Base-by-base conservation (phyloP, 2,329 filamentous ascomycete genomes). In the Torrubiella hemipterigena region DNA sequence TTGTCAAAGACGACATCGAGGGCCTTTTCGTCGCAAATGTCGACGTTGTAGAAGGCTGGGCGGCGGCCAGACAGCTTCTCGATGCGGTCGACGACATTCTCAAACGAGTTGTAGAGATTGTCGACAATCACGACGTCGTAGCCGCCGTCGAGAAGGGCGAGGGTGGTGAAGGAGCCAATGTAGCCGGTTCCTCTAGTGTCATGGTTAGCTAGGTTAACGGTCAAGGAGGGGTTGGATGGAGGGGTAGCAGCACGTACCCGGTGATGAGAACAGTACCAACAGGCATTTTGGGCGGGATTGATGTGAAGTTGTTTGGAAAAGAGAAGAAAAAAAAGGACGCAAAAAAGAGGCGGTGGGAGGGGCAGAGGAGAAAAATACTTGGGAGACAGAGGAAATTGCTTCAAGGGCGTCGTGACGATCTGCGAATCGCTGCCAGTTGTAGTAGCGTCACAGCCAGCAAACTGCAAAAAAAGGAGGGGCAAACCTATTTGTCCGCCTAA, bases 151-250 rank as follows among this genome's bases (percentile, higher is more conserved):
- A 98, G 83, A 17, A 98, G 82, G 32, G 86, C 80, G 31, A 98
- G 77, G 34, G 83, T 69, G 39, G 91, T 98, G 69, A 96, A 96
- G 30, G 89, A 96, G 56, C 91, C 91, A 60, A 98, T 98, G 70
- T 98, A 98, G 65, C 91, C 91, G 43, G 87, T 94, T 52, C 91
- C 91, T 72, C 91, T 95, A 55, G n/a, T n/a, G n/a, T n/a, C n/a
- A n/a, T 26, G 24, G 28, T 35, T 15, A 13, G 29, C 21, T 15
- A 27, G 29, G 38, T 51, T 36, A 27, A 17, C 10, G 14, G n/a
- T 9, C 20, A 23, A 25, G 12, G n/a, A 24, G 29, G 21, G 32
- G 28, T 31, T 12, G 26, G 19, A 22, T 17, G 24, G 14, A 13
- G 15, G 25, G 21, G 37, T 11, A 17, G 24, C 37, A 37, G 38